These are phyloP conservation scores for Avena sativa DNA, from an alignment of 176 grass and related monocot genomes.

Conservation along the genomic window DNA sequence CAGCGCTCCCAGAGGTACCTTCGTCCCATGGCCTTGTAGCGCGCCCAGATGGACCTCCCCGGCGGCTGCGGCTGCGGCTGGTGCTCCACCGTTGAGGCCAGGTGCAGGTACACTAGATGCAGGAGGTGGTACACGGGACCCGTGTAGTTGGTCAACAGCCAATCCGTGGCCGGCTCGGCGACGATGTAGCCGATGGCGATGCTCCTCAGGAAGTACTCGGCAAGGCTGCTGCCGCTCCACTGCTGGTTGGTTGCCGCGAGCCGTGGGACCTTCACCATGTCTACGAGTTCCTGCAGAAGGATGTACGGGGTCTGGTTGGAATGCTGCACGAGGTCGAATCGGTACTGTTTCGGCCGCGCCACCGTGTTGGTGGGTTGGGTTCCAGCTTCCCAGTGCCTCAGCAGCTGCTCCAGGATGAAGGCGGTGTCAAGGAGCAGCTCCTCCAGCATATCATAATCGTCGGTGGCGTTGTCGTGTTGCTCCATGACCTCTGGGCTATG, in stretches of 20 bases:
- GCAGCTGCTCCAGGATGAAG: background rate
- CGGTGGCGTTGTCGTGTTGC: background rate
- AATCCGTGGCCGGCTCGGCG: background rate
- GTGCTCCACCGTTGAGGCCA: background rate
- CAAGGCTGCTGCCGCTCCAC: no score
- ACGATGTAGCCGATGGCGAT: background rate
- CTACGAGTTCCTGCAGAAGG: background rate
- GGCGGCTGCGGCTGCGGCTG: background rate
- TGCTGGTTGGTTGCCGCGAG: background rate
- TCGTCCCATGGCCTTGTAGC: background rate
- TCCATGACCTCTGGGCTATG: background rate
- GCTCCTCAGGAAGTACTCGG: background rate
- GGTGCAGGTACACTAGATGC: background rate
- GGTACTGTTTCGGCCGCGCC: background rate
- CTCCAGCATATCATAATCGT: background rate
- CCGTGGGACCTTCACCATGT: background rate
- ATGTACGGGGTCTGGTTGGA: background rate
- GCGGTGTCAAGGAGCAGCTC: background rate
- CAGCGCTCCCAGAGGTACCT: background rate
- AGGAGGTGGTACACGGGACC: constrained; percentile 2
- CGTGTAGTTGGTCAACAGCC: background rate
- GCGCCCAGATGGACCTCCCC: background rate
- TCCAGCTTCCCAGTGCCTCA: background rate
- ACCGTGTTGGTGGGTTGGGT: background rate
- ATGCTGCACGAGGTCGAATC: background rate